Conservation (phyloP, 73 alveolate species). For the Tetrahymena elliotti region DNA sequence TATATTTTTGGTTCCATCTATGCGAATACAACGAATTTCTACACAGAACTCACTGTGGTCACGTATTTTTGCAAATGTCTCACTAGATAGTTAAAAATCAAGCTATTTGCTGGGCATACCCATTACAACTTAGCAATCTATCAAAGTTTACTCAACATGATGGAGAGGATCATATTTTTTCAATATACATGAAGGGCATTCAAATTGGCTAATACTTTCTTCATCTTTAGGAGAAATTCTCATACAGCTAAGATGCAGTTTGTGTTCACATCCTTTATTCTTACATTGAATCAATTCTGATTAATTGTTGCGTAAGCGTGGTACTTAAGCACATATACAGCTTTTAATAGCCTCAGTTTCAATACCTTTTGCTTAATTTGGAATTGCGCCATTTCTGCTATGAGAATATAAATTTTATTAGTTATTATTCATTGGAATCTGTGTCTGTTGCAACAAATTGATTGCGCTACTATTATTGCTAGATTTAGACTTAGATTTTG, state of each 20-base stretch:
- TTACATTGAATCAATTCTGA: background rate
- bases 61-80: slow-evolving; percentile 7
- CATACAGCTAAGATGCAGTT: background rate
- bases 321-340: background rate
- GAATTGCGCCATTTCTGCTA: background rate
- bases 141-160: background rate
- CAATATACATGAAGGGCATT: slow-evolving; percentile 32
- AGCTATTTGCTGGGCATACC: background rate
- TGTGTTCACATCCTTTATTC: background rate
- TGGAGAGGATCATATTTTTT: slow-evolving; percentile 24
- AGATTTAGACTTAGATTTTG: background rate
- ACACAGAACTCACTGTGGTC: slow-evolving; percentile 2
- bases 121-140: background rate
- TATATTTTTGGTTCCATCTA: slow-evolving; percentile 31
- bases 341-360: background rate
- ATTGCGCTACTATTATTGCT: background rate
- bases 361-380: background rate
- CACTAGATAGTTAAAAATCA: background rate
- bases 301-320: background rate
- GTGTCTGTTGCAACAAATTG: background rate
- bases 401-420: background rate
- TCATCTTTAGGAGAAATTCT: background rate
- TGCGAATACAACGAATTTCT: slow-evolving; percentile 26
- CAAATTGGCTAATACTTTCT: slow-evolving; percentile 1
- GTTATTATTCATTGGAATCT: background rate